These are phyloP conservation scores for Saccharomycopsis sp. DNA, from an alignment of 805 yeast genomes.

Conservation along the genomic window DNA sequence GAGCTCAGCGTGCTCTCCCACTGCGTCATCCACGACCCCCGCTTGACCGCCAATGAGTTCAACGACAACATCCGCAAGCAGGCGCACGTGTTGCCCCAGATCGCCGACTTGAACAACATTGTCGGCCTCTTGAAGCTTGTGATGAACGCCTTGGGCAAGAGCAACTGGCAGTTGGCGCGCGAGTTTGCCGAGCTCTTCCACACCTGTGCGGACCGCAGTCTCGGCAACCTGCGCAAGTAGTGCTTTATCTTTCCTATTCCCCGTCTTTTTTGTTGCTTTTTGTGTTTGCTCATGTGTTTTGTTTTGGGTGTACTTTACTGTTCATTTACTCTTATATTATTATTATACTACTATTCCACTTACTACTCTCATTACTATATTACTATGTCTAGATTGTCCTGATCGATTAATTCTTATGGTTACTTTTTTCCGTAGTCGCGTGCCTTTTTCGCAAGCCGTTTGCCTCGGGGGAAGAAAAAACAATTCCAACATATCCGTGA, in stretches of 20 bases:
- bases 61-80: conserved; percentile 9
- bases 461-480: not conserved
- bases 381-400: not conserved
- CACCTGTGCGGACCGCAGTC: conserved; percentile 48
- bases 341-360: too few species aligned
- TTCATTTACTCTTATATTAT: too few species aligned
- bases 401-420: not conserved
- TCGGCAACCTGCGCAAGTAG: conserved; percentile 32
- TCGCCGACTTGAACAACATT: conserved; percentile 34
- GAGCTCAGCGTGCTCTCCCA: conserved; percentile 30
- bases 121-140: conserved; percentile 49
- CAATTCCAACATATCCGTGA: not conserved
- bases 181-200: conserved; percentile 48
- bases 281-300: not conserved
- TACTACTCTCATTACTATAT: too few species aligned
- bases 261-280: not conserved
- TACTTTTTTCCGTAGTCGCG: not conserved
- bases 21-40: conserved; percentile 7
- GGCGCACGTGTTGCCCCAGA: conserved; percentile 10
- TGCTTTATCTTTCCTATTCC: not conserved
- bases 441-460: not conserved
- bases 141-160: conserved; percentile 33
- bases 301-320: not conserved
- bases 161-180: conserved; percentile 50
- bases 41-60: conserved; percentile 4